A percentile compares a stretch with the other conserved stretches of the same genome.
Conservation (phyloP, 768 basidiomycete species). For the Tremella fuciformis region DNA sequence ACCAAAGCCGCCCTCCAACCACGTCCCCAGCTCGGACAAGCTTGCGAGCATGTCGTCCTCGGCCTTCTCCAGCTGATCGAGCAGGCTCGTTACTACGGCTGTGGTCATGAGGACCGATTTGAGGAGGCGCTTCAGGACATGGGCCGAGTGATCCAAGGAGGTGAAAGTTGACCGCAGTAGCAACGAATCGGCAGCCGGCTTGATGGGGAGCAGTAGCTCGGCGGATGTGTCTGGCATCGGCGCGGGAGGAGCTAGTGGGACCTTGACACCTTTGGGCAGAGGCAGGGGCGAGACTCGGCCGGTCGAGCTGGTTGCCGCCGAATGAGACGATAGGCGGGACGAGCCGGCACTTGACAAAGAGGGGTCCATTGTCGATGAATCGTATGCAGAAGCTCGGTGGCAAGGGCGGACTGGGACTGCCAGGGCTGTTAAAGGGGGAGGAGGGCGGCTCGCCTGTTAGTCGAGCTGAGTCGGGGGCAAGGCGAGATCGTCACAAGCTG, state of each 20-base stretch:
- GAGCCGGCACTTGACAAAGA: neutral
- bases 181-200: constrained; percentile 38
- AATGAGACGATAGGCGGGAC: neutral
- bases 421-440: too few relatives aligned
- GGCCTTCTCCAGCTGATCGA: constrained; percentile 37
- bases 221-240: neutral
- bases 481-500: too few relatives aligned
- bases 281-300: neutral
- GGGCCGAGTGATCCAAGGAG: constrained; percentile 32
- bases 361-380: neutral
- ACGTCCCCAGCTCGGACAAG: constrained; percentile 37
- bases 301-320: neutral
- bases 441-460: too few relatives aligned
- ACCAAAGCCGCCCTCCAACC: constrained; percentile 38
- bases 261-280: neutral
- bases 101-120: constrained; percentile 27
- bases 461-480: too few relatives aligned
- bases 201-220: constrained; percentile 19
- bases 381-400: too few relatives aligned
- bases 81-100: constrained; percentile 15
- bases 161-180: constrained; percentile 36
- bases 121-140: constrained; percentile 34
- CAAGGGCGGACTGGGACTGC: too few relatives aligned
- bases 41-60: constrained; percentile 38
- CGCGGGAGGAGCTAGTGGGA: constrained; percentile 3